Conservation (phyloP, 768 basidiomycete species). For the Mycena venus region DNA sequence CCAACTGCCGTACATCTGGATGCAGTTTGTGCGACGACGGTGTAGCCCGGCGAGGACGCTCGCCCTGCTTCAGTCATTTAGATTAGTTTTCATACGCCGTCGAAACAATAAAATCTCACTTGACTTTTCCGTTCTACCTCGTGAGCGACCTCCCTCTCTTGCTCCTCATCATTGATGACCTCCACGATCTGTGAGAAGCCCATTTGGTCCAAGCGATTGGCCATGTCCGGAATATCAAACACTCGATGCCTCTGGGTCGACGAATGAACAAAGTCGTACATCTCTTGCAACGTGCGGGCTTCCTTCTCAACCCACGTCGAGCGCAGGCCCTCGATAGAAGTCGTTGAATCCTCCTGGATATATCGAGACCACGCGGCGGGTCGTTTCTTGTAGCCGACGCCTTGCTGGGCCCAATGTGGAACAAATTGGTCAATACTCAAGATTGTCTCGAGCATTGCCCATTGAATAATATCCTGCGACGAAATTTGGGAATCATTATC, state of each 20-base stretch:
- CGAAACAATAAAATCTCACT: neutral
- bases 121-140: conserved; percentile 57
- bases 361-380: neutral
- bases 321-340: neutral
- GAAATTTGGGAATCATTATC: neutral
- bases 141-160: conserved; percentile 61
- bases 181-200: conserved; percentile 40
- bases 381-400: conserved; percentile 8
- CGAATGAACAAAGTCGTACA: neutral
- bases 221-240: conserved; percentile 35
- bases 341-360: neutral
- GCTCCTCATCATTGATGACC: conserved; percentile 58
- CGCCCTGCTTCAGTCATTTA: conserved; percentile 37
- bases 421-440: neutral
- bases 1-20: conserved; percentile 40
- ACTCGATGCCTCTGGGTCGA: conserved; percentile 14
- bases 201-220: conserved; percentile 40
- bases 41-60: conserved; percentile 47
- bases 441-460: conserved; percentile 50
- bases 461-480: conserved; percentile 54
- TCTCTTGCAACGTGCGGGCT: neutral
- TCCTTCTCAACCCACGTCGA: conserved; percentile 5
- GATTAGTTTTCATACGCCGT: neutral
- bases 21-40: conserved; percentile 46
- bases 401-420: conserved; percentile 15